A percentile compares a stretch with the other conserved stretches of the same genome.
These are phyloP conservation scores for Xylaria nigripes DNA, from an alignment of 495 filamentous ascomycete genomes.

Conservation along the genomic window DNA sequence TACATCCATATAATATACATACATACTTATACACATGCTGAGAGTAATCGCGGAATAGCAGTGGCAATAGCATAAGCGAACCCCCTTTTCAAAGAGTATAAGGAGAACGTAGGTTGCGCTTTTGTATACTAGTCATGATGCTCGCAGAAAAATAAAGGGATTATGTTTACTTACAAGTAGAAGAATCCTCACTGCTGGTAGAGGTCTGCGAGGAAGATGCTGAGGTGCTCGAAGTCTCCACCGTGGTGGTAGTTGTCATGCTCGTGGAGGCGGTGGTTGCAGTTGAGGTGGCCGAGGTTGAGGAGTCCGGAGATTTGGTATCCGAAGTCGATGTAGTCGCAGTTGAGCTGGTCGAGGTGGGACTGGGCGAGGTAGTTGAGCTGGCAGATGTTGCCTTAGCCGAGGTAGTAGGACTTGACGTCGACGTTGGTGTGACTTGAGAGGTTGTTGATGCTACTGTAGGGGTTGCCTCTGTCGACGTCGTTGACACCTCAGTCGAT, in stretches of 20 bases:
- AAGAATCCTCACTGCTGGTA: neutral
- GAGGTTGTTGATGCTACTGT: neutral
- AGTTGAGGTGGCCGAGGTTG: neutral
- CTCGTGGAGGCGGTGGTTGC: slow-evolving; percentile 11
- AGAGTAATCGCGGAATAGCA: neutral
- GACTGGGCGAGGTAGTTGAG: neutral
- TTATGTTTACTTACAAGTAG: slow-evolving; percentile 1
- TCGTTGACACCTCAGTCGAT: slow-evolving; percentile 3
- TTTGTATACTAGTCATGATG: neutral
- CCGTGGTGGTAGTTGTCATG: slow-evolving; percentile 3
- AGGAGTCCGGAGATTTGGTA: slow-evolving; percentile 4
- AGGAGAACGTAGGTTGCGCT: neutral
- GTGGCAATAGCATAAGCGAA: no score
- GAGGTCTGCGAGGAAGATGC: slow-evolving; percentile 3
- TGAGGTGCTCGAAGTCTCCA: slow-evolving; percentile 12
- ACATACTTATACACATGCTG: neutral
- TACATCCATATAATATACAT: neutral
- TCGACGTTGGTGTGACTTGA: slow-evolving; percentile 7
- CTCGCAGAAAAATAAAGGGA: neutral
- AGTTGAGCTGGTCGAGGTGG: slow-evolving; percentile 5
- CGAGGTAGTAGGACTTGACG: no score
- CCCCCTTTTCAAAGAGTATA: no score
- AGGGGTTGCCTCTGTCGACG: neutral
- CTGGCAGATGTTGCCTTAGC: neutral
- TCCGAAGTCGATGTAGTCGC: neutral